Evolutionary conservation across 345 rosid genomes (phyloP).

Genomic region (Noccaea caerulescens): DNA sequence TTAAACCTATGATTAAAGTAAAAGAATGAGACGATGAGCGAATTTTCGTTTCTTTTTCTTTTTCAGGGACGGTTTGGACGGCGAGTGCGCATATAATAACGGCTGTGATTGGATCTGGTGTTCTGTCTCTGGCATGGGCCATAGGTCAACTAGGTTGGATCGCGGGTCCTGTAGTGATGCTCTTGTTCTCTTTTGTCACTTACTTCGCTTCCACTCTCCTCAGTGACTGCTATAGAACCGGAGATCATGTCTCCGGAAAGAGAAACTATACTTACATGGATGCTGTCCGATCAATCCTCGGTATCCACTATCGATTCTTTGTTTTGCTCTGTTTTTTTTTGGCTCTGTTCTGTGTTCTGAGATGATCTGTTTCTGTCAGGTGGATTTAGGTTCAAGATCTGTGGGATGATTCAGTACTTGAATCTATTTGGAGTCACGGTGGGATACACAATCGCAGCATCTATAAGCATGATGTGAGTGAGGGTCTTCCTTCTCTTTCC

Average conservation of each 20-base stretch:
- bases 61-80: constrained; percentile 73
- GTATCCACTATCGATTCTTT: constrained; percentile 37
- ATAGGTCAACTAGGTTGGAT: constrained; percentile 90
- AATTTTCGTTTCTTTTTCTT: not conserved
- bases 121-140: constrained; percentile 84
- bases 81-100: constrained; percentile 87
- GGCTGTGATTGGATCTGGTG: constrained; percentile 89
- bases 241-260: constrained; percentile 64
- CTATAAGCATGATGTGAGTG: constrained; percentile 85
- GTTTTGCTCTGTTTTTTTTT: constrained; percentile 11
- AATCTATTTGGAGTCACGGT: constrained; percentile 70
- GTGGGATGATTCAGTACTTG: constrained; percentile 68
- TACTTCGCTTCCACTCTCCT: constrained; percentile 73
- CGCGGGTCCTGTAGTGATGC: constrained; percentile 80
- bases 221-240: constrained; percentile 68
- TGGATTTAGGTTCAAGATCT: constrained; percentile 63
- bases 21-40: not conserved
- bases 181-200: constrained; percentile 71
- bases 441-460: constrained; percentile 79
- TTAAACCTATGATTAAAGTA: constrained; percentile 6
- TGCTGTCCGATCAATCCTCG: constrained; percentile 76
- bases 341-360: not conserved
- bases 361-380: constrained; percentile 48
- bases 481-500: constrained; percentile 24
- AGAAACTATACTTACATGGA: constrained; percentile 81